Conservation (phyloP, 1,284 basidiomycete genomes). For the Phenoliferia sp. region DNA sequence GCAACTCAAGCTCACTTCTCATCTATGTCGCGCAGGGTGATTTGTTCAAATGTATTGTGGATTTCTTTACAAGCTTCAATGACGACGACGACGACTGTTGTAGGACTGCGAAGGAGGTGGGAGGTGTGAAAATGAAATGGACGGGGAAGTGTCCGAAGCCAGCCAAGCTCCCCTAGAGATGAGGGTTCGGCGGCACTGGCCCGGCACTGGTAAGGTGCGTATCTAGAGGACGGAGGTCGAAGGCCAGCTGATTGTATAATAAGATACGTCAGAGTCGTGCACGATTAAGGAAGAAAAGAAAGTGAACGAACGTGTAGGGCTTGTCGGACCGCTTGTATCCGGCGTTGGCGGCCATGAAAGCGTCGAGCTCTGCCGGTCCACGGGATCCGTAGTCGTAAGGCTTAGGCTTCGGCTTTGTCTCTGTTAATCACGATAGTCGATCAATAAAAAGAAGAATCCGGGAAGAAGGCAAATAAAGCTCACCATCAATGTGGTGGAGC, state of each 20-base stretch:
- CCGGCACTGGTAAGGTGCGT: not conserved
- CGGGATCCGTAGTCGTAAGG: constrained; percentile 86
- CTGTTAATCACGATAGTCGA: constrained; percentile 12
- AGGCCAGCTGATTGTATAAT: constrained; percentile 15
- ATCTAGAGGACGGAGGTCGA: constrained; percentile 26
- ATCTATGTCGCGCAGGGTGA: not conserved
- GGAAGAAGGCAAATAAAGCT: constrained; percentile 20
- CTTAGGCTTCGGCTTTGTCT: constrained; percentile 57
- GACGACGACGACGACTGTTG: not conserved
- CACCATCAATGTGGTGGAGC: constrained; percentile 43
- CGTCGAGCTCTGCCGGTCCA: constrained; percentile 77
- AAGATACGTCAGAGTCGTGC: not conserved
- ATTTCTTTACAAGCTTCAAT: not conserved
- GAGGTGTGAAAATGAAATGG: not conserved
- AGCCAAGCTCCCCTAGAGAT: not conserved
- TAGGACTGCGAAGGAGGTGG: not conserved
- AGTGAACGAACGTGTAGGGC: constrained; percentile 21
- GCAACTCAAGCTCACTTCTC: not conserved
- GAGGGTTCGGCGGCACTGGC: not conserved
- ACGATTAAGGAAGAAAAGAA: not conserved
- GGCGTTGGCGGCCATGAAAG: constrained; percentile 62
- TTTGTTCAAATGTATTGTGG: not conserved
- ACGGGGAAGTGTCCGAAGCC: not conserved
- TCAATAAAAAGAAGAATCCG: not conserved
- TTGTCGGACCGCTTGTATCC: constrained; percentile 64